A percentile compares a stretch with the other conserved stretches of the same genome.
These are phyloP conservation scores for Lolium multiflorum DNA, from an alignment of 176 grass and related monocot genomes.

Conservation along the genomic window DNA sequence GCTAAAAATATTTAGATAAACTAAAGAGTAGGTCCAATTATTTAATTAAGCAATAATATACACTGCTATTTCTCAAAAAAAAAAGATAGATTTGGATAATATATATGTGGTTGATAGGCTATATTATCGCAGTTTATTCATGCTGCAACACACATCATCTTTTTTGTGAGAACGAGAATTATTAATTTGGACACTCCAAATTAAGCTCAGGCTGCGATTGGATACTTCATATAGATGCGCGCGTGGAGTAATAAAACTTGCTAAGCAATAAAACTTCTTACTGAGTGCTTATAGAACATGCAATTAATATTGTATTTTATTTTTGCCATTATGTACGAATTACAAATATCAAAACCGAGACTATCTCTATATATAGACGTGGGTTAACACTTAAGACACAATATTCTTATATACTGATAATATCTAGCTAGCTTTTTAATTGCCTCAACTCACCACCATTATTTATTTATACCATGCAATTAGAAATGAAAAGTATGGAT, in stretches of 20 bases:
- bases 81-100: not conserved
- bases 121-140: not conserved
- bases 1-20: not conserved
- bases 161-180: not conserved
- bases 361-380: not conserved
- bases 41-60: not conserved
- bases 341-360: conserved; percentile 11
- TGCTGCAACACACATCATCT: not conserved
- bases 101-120: not conserved
- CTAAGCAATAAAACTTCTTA: not conserved
- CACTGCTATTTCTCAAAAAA: not conserved
- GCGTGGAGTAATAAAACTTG: not conserved
- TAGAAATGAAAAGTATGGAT: no score
- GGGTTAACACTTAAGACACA: not conserved
- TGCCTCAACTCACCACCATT: no score
- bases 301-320: not conserved
- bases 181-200: not conserved
- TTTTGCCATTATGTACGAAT: not conserved
- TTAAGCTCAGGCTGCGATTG: not conserved
- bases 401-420: not conserved
- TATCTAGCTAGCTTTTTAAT: no score
- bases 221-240: not conserved
- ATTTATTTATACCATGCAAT: no score
- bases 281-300: not conserved
- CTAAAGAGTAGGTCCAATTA: not conserved